Evolutionary conservation across 805 yeast species (phyloP), one percentile per base, ranked within the genome.

Genomic region (Vanderwaltozyma verrucispora): DNA sequence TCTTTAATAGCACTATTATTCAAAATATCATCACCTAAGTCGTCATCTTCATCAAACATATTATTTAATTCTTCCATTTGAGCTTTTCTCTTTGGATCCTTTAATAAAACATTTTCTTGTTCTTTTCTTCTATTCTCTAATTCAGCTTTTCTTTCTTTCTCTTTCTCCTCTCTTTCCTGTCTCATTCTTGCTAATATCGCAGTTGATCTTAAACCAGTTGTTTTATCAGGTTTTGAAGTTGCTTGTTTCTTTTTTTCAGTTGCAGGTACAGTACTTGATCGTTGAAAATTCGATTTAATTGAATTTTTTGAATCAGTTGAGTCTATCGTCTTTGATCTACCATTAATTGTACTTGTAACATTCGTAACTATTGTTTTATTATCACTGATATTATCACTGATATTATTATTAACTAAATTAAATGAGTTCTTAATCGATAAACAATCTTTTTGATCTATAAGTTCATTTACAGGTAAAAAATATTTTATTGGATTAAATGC

Each of bases 401-500:
- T n/a, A n/a, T n/a, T n/a, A n/a, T n/a, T n/a, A n/a, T n/a, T n/a
- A n/a, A n/a, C n/a, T 10, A 46, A 30, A 17, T 42, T 34, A 31
- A 42, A 36, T 10, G 56, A 51, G 39, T 50, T 53, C 25, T 41
- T 42, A 9, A 53, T 47, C 9, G 46, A 28, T 27, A 47, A 36
- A 19, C 40, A 33, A 17, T 41, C 48, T 16, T 41, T 35, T 26
- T 48, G 47, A 23, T 49, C 47, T 10, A 38, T 23, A 8, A 45
- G 38, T 18, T 15, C 18, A 37, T 49, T 54, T 2, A 47, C 37
- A 14, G 59, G 54, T 11, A 44, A 43, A 33, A 51, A 52, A 25
- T 43, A 43, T 7, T 54, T 51, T 47, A 46, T 52, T 2, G 63
- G 60, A 34, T 51, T 54, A 39, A 58, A 54, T 4, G 56, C 63